Base-by-base conservation (phyloP, 345 rosid species). In the Geranium brycei region DNA sequence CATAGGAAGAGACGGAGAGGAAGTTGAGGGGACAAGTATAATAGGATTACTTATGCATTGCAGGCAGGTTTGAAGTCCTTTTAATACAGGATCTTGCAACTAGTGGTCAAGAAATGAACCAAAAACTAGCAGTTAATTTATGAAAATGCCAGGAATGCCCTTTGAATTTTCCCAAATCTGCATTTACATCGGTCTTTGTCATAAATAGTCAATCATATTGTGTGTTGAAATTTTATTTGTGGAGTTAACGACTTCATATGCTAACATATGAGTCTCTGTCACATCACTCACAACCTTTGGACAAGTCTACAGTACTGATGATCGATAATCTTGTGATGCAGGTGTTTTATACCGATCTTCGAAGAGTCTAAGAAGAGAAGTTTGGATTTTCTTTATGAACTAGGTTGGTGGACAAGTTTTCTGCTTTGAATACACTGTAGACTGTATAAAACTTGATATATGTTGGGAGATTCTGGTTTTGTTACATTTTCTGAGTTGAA, bases 61-160 rank as follows among this genome's bases (percentile, higher is more conserved):
- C 31, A 51, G 72, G 73, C 60, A 64, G 73, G 68, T 64, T 16
- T 55, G 38, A 53, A 60, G 73, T 62, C 61, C 19, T 59, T 47
- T 64, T 64, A 53, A 51, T 69, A 63, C 18, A 61, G 17, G 47
- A 56, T 32, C 16, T 51, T 23, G 60, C 58, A 56, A 23, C 62
- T 28, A 58, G 47, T 63, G 72, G 59, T 69, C 19, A 69, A 47
- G 67, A 69, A 69, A 41, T 17, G 28, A 62, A 31, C 31, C 67
- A 63, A 63, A 58, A 58, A 35, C 62, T 19, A 28, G 53, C 23
- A 62, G 17, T 41, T 16, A 16, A 16, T 69, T 7, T 58, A n/a
- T 30, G 58, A 53, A 5, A 59, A 69, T 63, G 72, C 7, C 72
- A 15, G 32, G 58, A 69, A 69, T 17, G 58, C 67, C 67, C 72